Base-by-base conservation (phyloP, 176 grass and related monocot genomes). In the Urochloa ruziziensis region DNA sequence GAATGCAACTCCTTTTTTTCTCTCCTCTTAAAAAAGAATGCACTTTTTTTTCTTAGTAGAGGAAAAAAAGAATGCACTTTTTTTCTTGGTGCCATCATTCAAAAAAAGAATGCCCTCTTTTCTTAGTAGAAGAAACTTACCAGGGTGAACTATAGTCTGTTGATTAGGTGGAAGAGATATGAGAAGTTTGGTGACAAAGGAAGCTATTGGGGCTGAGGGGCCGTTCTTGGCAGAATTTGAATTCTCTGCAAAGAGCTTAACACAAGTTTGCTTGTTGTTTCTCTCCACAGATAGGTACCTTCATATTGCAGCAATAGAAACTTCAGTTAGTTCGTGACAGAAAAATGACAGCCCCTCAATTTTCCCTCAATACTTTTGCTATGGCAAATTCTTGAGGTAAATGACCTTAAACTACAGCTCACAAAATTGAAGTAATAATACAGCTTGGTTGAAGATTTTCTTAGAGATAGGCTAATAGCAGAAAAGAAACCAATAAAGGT, bases 231-330 rank as follows among this genome's bases (percentile, higher is more conserved):
- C 80, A 40, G 87, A 91, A 53, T 48, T 91, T 5, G 89, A 92
- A 42, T 90, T 80, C 40, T 99, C 93, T 5, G 86, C 87, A 79
- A 86, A 96, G 59, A 99, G 82, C 79, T 96, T 99, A 87, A 99
- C 89, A 29, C 59, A 92, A 29, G 94, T 82, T 49, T 96, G 93
- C 77, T 94, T 96, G 85, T 90, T 96, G 74, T 94, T 96, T 88
- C 88, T 99, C 88, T 99, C 96, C 81, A 99, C 93, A 64, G 86
- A 92, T 40, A 99, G 68, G 85, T 90, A 90, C 96, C 96, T 96
- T 86, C 83, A 80, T 2, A 85, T 78, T 72, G 46, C 56, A 91
- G 43, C 29, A 74, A 62, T 37, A 70, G 0, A 75, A 71, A 73
- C 28, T n/a, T 18, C 2, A 67, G n/a, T 88, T 74, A 88, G 60